Evolutionary conservation across 140 eudicot genomes (phyloP).

Genomic region (Anethum foeniculum): DNA sequence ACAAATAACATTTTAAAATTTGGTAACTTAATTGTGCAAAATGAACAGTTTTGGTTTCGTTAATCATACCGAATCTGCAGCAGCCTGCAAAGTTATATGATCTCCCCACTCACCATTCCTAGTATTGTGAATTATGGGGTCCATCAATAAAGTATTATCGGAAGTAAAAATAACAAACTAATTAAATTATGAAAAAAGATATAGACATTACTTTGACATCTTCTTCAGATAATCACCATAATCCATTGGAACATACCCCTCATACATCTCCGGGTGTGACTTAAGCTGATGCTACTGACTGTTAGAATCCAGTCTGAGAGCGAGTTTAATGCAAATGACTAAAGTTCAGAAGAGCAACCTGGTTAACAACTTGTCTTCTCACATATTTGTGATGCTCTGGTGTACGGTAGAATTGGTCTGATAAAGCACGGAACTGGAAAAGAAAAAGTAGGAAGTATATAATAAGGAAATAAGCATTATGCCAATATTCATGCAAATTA

Average conservation of each 20-base stretch:
- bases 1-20: background rate
- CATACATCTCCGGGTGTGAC: constrained; percentile 28
- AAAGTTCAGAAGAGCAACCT: constrained; percentile 12
- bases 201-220: constrained; percentile 26
- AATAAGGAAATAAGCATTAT: background rate
- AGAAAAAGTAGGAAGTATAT: background rate
- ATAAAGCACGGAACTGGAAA: constrained; percentile 41
- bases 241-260: constrained; percentile 45
- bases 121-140: background rate
- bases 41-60: background rate
- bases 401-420: constrained; percentile 39
- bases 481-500: background rate
- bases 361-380: constrained; percentile 30
- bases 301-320: background rate
- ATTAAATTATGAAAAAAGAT: background rate
- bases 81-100: constrained; percentile 54
- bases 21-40: background rate
- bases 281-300: constrained; percentile 26
- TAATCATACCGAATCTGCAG: constrained; percentile 37
- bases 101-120: constrained; percentile 60
- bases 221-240: constrained; percentile 35
- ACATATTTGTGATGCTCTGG: constrained; percentile 41
- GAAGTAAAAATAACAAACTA: background rate
- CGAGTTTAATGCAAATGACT: background rate
- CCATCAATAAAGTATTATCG: background rate